Evolutionary conservation across 1,284 basidiomycete genomes (phyloP).

Genomic region (Macrocystidia cucumis): DNA sequence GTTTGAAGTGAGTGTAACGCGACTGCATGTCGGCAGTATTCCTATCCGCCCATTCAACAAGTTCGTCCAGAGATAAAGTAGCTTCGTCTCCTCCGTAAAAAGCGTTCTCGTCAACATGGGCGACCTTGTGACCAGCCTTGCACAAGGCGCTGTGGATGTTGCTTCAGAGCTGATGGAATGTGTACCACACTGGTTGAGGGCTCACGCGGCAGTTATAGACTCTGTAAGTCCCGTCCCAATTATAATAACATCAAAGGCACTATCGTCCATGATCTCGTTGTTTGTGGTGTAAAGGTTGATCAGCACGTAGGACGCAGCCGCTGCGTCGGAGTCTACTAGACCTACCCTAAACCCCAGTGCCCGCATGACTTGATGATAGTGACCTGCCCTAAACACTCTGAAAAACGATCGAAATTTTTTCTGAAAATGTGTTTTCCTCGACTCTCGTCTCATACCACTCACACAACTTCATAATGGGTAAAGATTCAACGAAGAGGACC

Average conservation of each 20-base stretch:
- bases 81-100: slow-evolving; percentile 88
- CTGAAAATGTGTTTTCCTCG: slow-evolving; percentile 7
- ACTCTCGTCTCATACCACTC: slow-evolving; percentile 11
- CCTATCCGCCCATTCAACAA: slow-evolving; percentile 59
- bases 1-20: slow-evolving; percentile 32
- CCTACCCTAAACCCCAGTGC: no score
- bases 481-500: slow-evolving; percentile 40
- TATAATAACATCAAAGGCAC: slow-evolving; percentile 71
- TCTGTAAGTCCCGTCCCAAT: slow-evolving; percentile 85
- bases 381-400: slow-evolving; percentile 27
- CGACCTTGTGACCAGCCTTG: slow-evolving; percentile 80
- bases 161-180: slow-evolving; percentile 14
- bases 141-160: slow-evolving; percentile 63
- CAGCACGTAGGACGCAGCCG: background rate
- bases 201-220: slow-evolving; percentile 87
- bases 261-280: slow-evolving; percentile 21
- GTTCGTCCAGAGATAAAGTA: slow-evolving; percentile 75
- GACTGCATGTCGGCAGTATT: slow-evolving; percentile 15
- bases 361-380: no score
- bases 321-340: background rate
- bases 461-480: slow-evolving; percentile 35
- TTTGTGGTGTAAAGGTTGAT: background rate
- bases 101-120: slow-evolving; percentile 79
- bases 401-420: no score
- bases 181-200: slow-evolving; percentile 11